Evolutionary conservation across 2,329 filamentous ascomycete genomes (phyloP).

Genomic region (Trichoderma sp.): DNA sequence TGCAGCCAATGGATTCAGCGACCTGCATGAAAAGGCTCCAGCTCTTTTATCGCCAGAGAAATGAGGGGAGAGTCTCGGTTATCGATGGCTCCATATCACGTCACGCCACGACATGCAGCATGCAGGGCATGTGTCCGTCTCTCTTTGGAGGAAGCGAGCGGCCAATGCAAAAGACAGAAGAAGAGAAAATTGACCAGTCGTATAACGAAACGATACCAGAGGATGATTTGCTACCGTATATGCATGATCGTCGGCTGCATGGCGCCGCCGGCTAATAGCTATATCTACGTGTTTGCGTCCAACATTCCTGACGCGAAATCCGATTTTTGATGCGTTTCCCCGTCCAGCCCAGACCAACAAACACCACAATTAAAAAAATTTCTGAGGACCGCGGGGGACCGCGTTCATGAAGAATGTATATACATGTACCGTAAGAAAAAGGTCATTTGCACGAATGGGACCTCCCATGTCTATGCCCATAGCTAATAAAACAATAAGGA

Average conservation of each 20-base stretch:
- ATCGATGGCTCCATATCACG: neutral
- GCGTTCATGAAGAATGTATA: constrained; percentile 4
- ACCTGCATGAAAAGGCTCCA: neutral
- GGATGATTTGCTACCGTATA: neutral
- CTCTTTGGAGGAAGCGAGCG: constrained; percentile 1
- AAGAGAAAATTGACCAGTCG: neutral
- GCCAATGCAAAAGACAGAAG: neutral
- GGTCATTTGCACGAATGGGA: neutral
- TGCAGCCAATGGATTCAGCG: neutral
- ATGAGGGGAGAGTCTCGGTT: neutral
- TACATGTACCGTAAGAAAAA: constrained; percentile 1
- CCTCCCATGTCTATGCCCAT: constrained; percentile 1
- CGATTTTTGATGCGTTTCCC: neutral
- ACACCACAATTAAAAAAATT: neutral
- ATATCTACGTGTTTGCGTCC: neutral
- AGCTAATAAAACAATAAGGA: neutral
- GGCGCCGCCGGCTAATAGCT: neutral
- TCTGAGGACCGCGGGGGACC: neutral
- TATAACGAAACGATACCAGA: neutral
- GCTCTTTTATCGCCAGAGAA: neutral
- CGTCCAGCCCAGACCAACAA: constrained; percentile 3
- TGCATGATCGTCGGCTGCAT: constrained; percentile 5
- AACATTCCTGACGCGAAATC: neutral
- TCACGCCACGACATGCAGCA: neutral
- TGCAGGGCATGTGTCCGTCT: constrained; percentile 8